A percentile compares a stretch with the other conserved stretches of the same genome.
phyloP scores from a whole-genome alignment of 2,329 filamentous ascomycete species.

The Alternaria incomplexa region DNA sequence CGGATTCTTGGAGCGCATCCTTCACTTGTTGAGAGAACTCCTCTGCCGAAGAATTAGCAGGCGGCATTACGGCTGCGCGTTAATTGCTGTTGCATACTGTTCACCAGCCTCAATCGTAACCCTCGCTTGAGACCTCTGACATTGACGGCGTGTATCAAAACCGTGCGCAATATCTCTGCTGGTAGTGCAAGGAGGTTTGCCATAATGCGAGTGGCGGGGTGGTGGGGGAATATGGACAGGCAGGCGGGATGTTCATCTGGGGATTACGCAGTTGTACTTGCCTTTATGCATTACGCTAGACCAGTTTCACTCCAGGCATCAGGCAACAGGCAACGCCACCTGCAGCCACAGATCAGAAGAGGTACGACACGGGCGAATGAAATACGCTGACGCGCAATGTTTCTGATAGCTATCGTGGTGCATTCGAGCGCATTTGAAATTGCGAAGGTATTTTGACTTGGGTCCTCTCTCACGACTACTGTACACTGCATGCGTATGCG shows the following conservation, averaged over 20 bases:
- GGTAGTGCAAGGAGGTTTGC: not conserved
- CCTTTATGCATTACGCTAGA: not conserved
- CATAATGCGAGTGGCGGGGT: not conserved
- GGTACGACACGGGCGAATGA: not conserved
- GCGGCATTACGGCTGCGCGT: not conserved
- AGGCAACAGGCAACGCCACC: not conserved
- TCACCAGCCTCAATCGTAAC: constrained; percentile 2
- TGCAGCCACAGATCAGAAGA: not conserved
- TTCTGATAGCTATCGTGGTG: not conserved
- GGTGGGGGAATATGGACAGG: not conserved
- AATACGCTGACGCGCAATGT: not conserved
- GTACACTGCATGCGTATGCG: not conserved
- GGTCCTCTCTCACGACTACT: not conserved
- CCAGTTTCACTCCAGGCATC: not conserved
- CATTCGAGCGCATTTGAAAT: not conserved
- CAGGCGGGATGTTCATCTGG: not conserved
- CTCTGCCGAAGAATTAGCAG: not conserved
- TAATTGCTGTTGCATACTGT: not conserved
- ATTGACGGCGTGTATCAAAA: not conserved
- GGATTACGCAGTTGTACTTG: not conserved
- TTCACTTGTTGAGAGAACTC: constrained; percentile 1
- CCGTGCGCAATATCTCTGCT: not conserved
- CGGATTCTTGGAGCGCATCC: not conserved
- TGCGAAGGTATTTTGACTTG: not conserved
- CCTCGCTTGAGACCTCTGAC: not conserved